These are phyloP conservation scores for Dipteronia dyeriana DNA, from an alignment of 345 rosid genomes.

Conservation along the genomic window DNA sequence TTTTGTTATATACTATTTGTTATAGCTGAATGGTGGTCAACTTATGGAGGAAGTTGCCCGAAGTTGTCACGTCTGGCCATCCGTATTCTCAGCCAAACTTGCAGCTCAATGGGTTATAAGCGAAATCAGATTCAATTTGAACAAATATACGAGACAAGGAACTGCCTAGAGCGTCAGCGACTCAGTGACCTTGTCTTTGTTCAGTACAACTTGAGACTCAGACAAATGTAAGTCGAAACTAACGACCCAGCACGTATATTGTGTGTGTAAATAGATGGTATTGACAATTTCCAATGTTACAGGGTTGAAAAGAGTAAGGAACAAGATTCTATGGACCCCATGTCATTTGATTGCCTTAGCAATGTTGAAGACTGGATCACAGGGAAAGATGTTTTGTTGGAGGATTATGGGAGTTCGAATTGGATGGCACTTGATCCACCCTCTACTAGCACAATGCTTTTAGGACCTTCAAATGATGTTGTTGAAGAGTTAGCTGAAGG, in stretches of 20 bases:
- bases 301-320: constrained; percentile 40
- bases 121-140: constrained; percentile 41
- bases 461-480: constrained; percentile 52
- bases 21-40: constrained; percentile 97
- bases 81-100: constrained; percentile 84
- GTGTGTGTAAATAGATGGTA: constrained; percentile 3
- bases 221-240: constrained; percentile 49
- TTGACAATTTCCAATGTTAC: constrained; percentile 14
- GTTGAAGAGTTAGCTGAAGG: constrained; percentile 67
- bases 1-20: constrained; percentile 11
- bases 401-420: constrained; percentile 55
- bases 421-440: constrained; percentile 69
- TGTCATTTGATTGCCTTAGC: constrained; percentile 45
- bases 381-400: constrained; percentile 48
- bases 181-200: constrained; percentile 73
- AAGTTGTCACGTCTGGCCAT: constrained; percentile 79
- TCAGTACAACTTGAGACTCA: constrained; percentile 78
- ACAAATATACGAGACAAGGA: constrained; percentile 59
- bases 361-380: constrained; percentile 78
- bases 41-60: constrained; percentile 90
- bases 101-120: constrained; percentile 52
- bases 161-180: constrained; percentile 72
- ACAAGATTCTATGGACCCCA: constrained; percentile 45
- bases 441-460: constrained; percentile 37
- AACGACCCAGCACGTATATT: not conserved